These are phyloP conservation scores for Cyclocybe aegerita DNA, from an alignment of 768 basidiomycete genomes.

Conservation along the genomic window DNA sequence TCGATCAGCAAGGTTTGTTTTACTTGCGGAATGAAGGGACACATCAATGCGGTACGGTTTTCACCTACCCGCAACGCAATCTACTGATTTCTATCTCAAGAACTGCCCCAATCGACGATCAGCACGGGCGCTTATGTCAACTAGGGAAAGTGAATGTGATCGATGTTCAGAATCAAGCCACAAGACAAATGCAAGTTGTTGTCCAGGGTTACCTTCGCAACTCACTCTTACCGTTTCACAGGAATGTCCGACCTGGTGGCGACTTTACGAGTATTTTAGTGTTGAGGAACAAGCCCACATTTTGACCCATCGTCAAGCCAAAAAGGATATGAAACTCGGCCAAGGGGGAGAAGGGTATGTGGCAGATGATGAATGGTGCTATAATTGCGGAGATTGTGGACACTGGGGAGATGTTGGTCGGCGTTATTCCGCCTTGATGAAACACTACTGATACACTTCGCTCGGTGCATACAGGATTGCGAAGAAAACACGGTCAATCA, in stretches of 20 bases:
- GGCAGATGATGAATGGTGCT: constrained; percentile 74
- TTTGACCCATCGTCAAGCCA: constrained; percentile 47
- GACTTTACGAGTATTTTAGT: constrained; percentile 71
- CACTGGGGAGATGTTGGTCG: constrained; percentile 74
- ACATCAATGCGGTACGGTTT: constrained; percentile 60
- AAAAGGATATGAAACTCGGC: constrained; percentile 51
- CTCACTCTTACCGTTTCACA: constrained; percentile 23
- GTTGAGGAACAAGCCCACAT: constrained; percentile 48
- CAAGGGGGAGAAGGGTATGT: constrained; percentile 81
- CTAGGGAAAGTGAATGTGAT: constrained; percentile 52
- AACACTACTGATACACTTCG: not conserved
- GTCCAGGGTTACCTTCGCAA: not conserved
- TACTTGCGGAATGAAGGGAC: constrained; percentile 82
- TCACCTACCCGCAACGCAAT: not conserved
- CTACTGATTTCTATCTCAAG: constrained; percentile 31
- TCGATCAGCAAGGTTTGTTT: constrained; percentile 82
- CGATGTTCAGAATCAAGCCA: constrained; percentile 69
- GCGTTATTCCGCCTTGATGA: constrained; percentile 22
- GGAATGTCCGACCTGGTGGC: constrained; percentile 86
- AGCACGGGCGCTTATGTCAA: constrained; percentile 20
- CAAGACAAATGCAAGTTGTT: constrained; percentile 55
- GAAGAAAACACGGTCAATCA: constrained; percentile 41
- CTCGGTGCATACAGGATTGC: constrained; percentile 53
- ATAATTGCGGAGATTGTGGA: constrained; percentile 71
- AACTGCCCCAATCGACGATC: constrained; percentile 67